Percentiles rank a stretch among this genome's conserved stretches.
Conservation (phyloP, 2,329 filamentous ascomycete species). For the Onygena corvina region DNA sequence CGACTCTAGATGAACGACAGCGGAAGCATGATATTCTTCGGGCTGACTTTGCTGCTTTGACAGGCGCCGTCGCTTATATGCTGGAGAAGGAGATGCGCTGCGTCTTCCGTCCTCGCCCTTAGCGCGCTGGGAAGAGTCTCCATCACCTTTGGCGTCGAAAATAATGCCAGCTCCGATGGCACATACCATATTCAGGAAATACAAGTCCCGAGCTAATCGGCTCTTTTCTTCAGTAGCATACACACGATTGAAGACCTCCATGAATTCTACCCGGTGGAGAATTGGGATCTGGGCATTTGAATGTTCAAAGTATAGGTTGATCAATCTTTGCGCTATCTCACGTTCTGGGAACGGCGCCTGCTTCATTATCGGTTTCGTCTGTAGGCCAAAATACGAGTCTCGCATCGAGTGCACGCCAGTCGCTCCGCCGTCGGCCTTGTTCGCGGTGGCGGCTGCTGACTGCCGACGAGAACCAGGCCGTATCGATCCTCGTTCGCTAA, state of each 20-base stretch:
- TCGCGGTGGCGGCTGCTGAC: constrained; percentile 37
- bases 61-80: constrained; percentile 40
- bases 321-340: constrained; percentile 59
- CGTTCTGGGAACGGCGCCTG: constrained; percentile 73
- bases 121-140: constrained; percentile 11
- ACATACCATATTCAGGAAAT: constrained; percentile 93
- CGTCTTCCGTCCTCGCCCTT: constrained; percentile 2
- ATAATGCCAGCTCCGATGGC: constrained; percentile 92
- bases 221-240: constrained; percentile 57
- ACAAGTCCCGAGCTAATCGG: constrained; percentile 68
- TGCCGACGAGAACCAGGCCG: constrained; percentile 45
- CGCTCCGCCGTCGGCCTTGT: constrained; percentile 25
- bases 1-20: constrained; percentile 79
- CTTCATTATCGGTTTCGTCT: constrained; percentile 77
- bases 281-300: constrained; percentile 94
- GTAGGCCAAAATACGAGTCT: constrained; percentile 93
- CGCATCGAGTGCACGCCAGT: constrained; percentile 62
- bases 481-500: constrained; percentile 53
- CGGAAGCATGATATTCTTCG: constrained; percentile 91
- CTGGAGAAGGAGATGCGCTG: constrained; percentile 17
- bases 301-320: constrained; percentile 84
- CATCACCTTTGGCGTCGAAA: constrained; percentile 42
- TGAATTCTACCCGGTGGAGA: constrained; percentile 77
- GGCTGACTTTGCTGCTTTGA: constrained; percentile 59
- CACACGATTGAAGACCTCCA: constrained; percentile 71